phyloP scores from a whole-genome alignment of 495 filamentous ascomycete species.

The Penicillium samsonianum region DNA sequence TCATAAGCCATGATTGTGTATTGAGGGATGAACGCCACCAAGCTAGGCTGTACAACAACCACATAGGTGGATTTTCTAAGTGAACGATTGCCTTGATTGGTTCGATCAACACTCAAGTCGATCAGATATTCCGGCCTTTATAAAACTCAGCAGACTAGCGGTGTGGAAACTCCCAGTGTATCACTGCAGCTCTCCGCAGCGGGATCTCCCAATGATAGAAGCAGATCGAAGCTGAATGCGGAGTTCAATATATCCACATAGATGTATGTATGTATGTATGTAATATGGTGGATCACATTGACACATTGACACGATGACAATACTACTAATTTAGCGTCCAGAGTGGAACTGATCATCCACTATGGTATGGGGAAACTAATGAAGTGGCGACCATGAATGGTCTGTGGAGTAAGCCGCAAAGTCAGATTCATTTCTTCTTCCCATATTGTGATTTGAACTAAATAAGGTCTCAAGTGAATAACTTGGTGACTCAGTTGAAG shows the following conservation, averaged over 20 bases:
- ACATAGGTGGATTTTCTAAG: too few relatives aligned
- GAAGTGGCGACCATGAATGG: conserved; percentile 3
- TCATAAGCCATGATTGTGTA: too few relatives aligned
- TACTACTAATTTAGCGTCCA: background rate
- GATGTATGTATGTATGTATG: too few relatives aligned
- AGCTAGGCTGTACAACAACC: too few relatives aligned
- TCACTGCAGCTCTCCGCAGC: background rate
- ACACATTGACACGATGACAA: background rate
- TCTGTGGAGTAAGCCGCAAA: background rate
- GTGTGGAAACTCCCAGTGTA: background rate
- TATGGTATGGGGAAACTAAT: background rate
- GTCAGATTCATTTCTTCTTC: background rate
- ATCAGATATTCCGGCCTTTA: background rate
- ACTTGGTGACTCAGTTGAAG: background rate
- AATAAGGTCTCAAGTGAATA: background rate
- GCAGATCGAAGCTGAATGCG: background rate
- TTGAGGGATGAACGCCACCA: too few relatives aligned
- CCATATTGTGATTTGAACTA: background rate
- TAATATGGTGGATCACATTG: background rate
- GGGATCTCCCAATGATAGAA: background rate
- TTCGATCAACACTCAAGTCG: background rate
- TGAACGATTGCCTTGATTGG: too few relatives aligned
- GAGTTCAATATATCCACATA: background rate
- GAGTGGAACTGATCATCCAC: conserved; percentile 8
- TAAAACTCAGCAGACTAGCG: conserved; percentile 1